Percentiles rank a stretch among this genome's conserved stretches.
phyloP scores from a whole-genome alignment of 768 basidiomycete species.

The Neoboletus magnificus region DNA sequence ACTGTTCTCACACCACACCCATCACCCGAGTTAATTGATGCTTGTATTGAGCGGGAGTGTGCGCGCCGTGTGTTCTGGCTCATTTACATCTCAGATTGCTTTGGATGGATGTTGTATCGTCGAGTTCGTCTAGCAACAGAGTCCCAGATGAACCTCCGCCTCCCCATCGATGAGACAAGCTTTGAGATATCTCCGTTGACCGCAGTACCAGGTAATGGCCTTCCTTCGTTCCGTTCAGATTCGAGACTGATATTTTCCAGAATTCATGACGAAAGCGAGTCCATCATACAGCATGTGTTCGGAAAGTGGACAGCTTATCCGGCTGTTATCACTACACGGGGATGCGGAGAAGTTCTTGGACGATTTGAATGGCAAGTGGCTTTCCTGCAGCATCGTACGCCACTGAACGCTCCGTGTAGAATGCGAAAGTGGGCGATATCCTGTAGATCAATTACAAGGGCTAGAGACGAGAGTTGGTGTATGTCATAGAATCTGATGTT shows the following conservation, averaged over 20 bases:
- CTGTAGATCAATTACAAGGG: conserved; percentile 38
- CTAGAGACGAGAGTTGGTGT: conserved; percentile 43
- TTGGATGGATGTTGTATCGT: conserved; percentile 38
- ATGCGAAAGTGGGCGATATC: conserved; percentile 24
- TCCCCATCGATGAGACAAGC: conserved; percentile 79
- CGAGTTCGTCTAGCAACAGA: conserved; percentile 36
- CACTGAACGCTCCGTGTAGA: conserved; percentile 29
- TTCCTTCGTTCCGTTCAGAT: neutral
- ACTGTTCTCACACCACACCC: conserved; percentile 57
- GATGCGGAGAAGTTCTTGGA: conserved; percentile 57
- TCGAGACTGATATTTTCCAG: conserved; percentile 34
- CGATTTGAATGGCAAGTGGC: conserved; percentile 44
- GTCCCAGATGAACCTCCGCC: conserved; percentile 53
- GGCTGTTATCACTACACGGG: conserved; percentile 61
- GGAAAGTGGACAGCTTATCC: conserved; percentile 75
- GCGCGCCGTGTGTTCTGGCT: conserved; percentile 82
- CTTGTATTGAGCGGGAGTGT: conserved; percentile 70
- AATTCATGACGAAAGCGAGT: conserved; percentile 65
- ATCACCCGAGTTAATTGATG: conserved; percentile 56
- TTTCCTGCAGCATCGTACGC: neutral
- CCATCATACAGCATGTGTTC: conserved; percentile 48
- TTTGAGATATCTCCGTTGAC: conserved; percentile 64
- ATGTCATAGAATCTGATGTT: conserved; percentile 1
- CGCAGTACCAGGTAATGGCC: conserved; percentile 29
- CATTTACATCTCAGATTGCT: conserved; percentile 58